Percentiles rank a stretch among this genome's conserved stretches.
Evolutionary conservation across 78 protist genomes (phyloP).

Genomic region (Dictyostelium purpureum): DNA sequence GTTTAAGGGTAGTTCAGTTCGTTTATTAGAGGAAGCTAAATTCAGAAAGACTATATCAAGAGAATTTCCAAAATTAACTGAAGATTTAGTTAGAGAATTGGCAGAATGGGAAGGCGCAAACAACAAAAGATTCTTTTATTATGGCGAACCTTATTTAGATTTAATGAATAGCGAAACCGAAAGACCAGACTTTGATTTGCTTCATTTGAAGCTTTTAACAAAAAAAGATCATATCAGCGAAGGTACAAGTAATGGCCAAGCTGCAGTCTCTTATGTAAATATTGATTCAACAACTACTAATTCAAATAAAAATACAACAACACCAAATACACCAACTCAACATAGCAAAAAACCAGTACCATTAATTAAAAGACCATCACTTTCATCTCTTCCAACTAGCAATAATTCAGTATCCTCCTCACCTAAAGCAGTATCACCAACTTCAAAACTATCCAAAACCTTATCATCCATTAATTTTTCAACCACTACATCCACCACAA

Average conservation of each 20-base stretch:
- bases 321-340: background rate
- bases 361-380: background rate
- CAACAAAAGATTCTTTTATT: background rate
- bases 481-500: background rate
- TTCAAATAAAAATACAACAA: background rate
- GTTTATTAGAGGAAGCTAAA: constrained; percentile 18
- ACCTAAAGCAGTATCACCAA: background rate
- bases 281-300: background rate
- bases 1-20: constrained; percentile 28
- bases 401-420: background rate
- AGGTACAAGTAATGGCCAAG: background rate
- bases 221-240: background rate
- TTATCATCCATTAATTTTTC: background rate
- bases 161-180: constrained; percentile 16
- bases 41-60: background rate
- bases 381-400: background rate
- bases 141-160: constrained; percentile 2
- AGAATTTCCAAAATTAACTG: constrained; percentile 7
- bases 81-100: background rate
- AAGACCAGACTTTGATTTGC: constrained; percentile 25
- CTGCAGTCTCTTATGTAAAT: no score
- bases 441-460: background rate
- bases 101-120: constrained; percentile 11
- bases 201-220: background rate
- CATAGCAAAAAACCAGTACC: constrained; percentile 3